phyloP scores from a whole-genome alignment of 2,329 filamentous ascomycete species.

The Elsinoe necatrix region DNA sequence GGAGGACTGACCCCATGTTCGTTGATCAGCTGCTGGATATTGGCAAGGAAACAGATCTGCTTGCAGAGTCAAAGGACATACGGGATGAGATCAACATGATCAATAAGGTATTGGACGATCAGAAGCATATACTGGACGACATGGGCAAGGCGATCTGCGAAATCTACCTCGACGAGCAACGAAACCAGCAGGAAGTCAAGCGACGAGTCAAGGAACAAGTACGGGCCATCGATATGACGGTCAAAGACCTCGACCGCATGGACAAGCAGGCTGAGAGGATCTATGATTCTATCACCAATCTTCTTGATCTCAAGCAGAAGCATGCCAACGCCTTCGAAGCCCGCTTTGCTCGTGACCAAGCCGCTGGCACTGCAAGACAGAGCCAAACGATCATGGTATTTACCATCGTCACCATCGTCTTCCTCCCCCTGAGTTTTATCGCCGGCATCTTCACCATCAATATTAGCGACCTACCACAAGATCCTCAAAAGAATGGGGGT shows the following conservation, averaged over 20 bases:
- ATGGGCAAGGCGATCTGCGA: constrained; percentile 38
- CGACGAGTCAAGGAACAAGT: constrained; percentile 50
- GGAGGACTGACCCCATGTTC: constrained; percentile 26
- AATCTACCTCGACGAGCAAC: constrained; percentile 31
- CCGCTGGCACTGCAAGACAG: constrained; percentile 51
- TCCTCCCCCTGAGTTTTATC: constrained; percentile 49
- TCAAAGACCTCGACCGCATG: constrained; percentile 56
- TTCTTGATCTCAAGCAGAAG: constrained; percentile 61
- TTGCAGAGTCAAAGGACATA: constrained; percentile 59
- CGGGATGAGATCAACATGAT: constrained; percentile 60
- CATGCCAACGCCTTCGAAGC: constrained; percentile 61
- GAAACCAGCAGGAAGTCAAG: constrained; percentile 41
- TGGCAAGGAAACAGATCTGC: constrained; percentile 50
- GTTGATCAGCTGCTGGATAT: constrained; percentile 53
- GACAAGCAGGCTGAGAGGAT: constrained; percentile 53
- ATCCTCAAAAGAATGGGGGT: constrained; percentile 20
- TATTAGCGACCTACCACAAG: constrained; percentile 40
- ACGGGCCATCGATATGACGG: constrained; percentile 48
- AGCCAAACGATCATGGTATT: constrained; percentile 52
- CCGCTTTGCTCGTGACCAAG: constrained; percentile 53
- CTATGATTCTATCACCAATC: constrained; percentile 51
- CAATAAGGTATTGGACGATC: constrained; percentile 43
- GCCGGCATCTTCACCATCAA: constrained; percentile 49
- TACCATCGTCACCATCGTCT: constrained; percentile 52
- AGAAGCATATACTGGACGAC: constrained; percentile 40